Conservation (phyloP, 2,329 filamentous ascomycete genomes). For the Colletotrichum scovillei region DNA sequence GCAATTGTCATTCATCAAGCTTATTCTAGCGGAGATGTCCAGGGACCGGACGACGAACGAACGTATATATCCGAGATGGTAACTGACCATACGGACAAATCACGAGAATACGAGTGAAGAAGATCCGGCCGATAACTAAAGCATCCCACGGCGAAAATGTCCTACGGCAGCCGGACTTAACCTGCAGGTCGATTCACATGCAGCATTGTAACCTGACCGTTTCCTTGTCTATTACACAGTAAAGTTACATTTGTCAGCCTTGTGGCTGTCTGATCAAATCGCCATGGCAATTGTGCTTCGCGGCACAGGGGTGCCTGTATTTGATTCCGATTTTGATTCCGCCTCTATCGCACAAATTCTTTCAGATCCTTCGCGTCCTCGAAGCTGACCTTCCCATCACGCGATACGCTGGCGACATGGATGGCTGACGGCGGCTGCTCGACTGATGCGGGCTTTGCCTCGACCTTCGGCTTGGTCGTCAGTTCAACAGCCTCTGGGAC, state of each 20-base stretch:
- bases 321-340: neutral
- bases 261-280: constrained; percentile 8
- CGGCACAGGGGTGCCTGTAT: neutral
- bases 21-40: neutral
- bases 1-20: neutral
- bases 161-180: neutral
- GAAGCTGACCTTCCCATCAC: constrained; percentile 75
- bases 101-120: neutral
- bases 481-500: constrained; percentile 69
- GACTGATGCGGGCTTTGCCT: constrained; percentile 43
- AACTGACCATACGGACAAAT: neutral
- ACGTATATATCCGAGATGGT: neutral
- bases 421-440: constrained; percentile 57
- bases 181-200: neutral
- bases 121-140: neutral
- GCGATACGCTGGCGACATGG: constrained; percentile 66
- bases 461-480: constrained; percentile 50
- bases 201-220: neutral
- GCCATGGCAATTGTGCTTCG: neutral
- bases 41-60: neutral
- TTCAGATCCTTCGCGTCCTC: constrained; percentile 69
- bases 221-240: constrained; percentile 34
- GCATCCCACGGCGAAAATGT: neutral
- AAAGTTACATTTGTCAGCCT: constrained; percentile 28
- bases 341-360: constrained; percentile 59